Evolutionary conservation across 495 filamentous ascomycete species (phyloP), one percentile per base, ranked within the genome.

Genomic region (Bacidia rubella): DNA sequence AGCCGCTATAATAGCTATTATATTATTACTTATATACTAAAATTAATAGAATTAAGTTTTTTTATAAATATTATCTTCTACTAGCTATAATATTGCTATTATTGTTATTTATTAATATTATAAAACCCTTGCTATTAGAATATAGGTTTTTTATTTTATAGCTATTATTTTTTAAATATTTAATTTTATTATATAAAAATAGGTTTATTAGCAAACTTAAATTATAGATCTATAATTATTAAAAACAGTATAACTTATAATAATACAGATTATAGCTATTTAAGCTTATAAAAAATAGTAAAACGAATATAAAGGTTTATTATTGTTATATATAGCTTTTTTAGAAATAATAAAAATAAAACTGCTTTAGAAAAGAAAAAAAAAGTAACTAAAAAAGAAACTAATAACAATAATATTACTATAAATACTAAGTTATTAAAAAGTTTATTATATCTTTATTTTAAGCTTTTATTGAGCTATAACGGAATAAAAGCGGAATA

Each of bases 11-110:
- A 39, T 39, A 39, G n/a, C 32, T 39, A 39, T 39, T 39, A 39
- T 39, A 39, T 39, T 39, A 39, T 10, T 39, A 39, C n/a, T 39
- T 10, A 39, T 10, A 39, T 39, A 39, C n/a, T 39, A 10, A 10
- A 39, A 39, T 39, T 45, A 11, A 11, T n/a, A 45, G 10, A 45
- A 45, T 11, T 45, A n/a, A 45, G 42, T 19, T 22, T 9, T 45
- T 45, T 45, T 45, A 45, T 11, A 45, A 45, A 45, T 45, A n/a
- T n/a, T 45, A 45, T 11, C 10, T 39, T 39, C 9, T 39, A 39
- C n/a, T 39, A n/a, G 9, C 9, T 10, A 39, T 39, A 39, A 39
- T 10, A n/a, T 39, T n/a, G 9, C n/a, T n/a, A n/a, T n/a, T n/a
- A n/a, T n/a, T n/a, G n/a, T n/a, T n/a, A n/a, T n/a, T n/a, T n/a